Conservation (phyloP, 2,329 filamentous ascomycete genomes). For the Graphiopsis chlorocephala region DNA sequence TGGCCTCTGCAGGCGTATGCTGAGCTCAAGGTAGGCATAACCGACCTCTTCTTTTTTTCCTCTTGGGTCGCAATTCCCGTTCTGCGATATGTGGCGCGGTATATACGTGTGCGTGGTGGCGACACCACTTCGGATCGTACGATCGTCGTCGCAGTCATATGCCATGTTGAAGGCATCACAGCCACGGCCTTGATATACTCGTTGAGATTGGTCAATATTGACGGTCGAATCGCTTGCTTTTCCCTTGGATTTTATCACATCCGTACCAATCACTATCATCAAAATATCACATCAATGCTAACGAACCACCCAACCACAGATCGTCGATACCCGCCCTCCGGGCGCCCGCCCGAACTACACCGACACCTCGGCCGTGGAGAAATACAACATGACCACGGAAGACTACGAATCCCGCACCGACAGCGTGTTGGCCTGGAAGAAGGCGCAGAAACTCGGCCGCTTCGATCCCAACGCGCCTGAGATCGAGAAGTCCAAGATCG, state of each 20-base stretch:
- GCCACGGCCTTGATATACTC: neutral
- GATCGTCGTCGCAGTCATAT: neutral
- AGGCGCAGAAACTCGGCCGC: slow-evolving; percentile 87
- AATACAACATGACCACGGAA: slow-evolving; percentile 81
- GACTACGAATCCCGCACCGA: slow-evolving; percentile 85
- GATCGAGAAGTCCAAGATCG: slow-evolving; percentile 69
- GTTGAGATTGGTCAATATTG: neutral
- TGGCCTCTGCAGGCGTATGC: slow-evolving; percentile 72
- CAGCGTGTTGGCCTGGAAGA: slow-evolving; percentile 94
- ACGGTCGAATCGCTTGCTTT: neutral
- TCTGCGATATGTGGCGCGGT: neutral
- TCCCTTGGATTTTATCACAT: neutral
- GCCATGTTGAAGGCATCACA: neutral
- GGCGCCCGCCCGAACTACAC: slow-evolving; percentile 74
- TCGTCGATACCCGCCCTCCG: slow-evolving; percentile 75
- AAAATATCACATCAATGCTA: neutral
- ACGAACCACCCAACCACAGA: slow-evolving; percentile 47
- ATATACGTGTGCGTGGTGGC: neutral
- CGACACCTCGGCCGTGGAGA: slow-evolving; percentile 77
- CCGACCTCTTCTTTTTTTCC: neutral
- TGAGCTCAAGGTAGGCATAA: slow-evolving; percentile 68
- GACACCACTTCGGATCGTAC: neutral
- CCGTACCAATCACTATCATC: neutral
- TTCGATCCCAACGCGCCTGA: slow-evolving; percentile 83
- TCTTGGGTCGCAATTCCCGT: neutral